Evolutionary conservation across 2,329 filamentous ascomycete genomes (phyloP).

Genomic region (Cylindrodendrum hubeiense): DNA sequence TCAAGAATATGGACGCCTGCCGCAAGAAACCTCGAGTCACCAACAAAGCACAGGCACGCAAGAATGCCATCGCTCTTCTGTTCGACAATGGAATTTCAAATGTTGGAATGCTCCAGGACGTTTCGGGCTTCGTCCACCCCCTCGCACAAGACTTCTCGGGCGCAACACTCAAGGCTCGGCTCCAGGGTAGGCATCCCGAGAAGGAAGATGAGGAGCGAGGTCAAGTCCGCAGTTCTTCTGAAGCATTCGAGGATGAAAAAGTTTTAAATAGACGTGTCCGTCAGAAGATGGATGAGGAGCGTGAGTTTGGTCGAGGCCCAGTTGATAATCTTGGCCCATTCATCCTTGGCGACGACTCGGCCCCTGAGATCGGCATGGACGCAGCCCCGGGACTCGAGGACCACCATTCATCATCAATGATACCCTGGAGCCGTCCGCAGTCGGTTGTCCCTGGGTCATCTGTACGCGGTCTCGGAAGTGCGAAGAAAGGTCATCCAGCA

Average conservation of each 20-base stretch:
- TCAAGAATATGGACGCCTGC: slow-evolving; percentile 65
- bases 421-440: slow-evolving; percentile 65
- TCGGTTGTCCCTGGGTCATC: slow-evolving; percentile 62
- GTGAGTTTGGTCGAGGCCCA: slow-evolving; percentile 45
- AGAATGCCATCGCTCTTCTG: slow-evolving; percentile 48
- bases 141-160: slow-evolving; percentile 61
- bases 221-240: slow-evolving; percentile 57
- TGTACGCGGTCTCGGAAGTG: slow-evolving; percentile 55
- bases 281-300: slow-evolving; percentile 47
- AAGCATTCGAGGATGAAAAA: slow-evolving; percentile 57
- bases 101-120: slow-evolving; percentile 40
- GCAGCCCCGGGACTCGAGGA: slow-evolving; percentile 76
- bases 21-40: slow-evolving; percentile 42
- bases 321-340: slow-evolving; percentile 44
- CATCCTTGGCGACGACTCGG: slow-evolving; percentile 54
- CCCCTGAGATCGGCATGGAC: slow-evolving; percentile 78
- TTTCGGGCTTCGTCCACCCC: slow-evolving; percentile 53
- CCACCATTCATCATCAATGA: slow-evolving; percentile 65
- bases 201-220: slow-evolving; percentile 39
- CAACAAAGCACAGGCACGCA: slow-evolving; percentile 54
- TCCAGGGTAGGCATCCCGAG: slow-evolving; percentile 43
- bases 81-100: slow-evolving; percentile 52
- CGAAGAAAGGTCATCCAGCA: slow-evolving; percentile 47
- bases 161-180: slow-evolving; percentile 51
- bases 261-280: slow-evolving; percentile 53